These are phyloP conservation scores for Calcarisporium arbuscula DNA, from an alignment of 2,329 filamentous ascomycete genomes.

Conservation along the genomic window DNA sequence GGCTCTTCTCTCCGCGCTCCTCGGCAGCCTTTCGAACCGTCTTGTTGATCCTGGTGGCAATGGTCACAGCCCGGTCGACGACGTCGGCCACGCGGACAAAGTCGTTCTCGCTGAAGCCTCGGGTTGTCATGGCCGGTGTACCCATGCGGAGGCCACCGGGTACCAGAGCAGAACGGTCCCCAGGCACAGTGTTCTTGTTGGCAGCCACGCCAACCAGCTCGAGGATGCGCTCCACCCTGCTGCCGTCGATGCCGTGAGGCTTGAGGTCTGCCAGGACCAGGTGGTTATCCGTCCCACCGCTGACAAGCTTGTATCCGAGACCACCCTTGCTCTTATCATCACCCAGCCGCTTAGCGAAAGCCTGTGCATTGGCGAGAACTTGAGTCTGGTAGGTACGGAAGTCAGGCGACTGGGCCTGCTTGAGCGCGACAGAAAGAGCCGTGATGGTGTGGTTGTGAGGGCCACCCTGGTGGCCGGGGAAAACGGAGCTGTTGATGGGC, in stretches of 20 bases:
- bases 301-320: slow-evolving; percentile 82
- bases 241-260: slow-evolving; percentile 79
- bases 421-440: slow-evolving; percentile 85
- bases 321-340: slow-evolving; percentile 66
- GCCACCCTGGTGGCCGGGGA: slow-evolving; percentile 95
- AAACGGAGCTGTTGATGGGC: slow-evolving; percentile 93
- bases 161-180: slow-evolving; percentile 87
- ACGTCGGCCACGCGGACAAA: slow-evolving; percentile 82
- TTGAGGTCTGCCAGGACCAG: slow-evolving; percentile 90
- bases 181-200: slow-evolving; percentile 98
- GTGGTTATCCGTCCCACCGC: slow-evolving; percentile 95
- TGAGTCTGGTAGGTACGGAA: slow-evolving; percentile 91
- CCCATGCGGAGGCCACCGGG: slow-evolving; percentile 92
- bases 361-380: slow-evolving; percentile 85
- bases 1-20: slow-evolving; percentile 59
- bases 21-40: slow-evolving; percentile 63
- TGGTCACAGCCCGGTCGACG: slow-evolving; percentile 74
- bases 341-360: slow-evolving; percentile 65
- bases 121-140: slow-evolving; percentile 94
- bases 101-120: slow-evolving; percentile 84
- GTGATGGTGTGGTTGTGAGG: slow-evolving; percentile 99
- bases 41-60: slow-evolving; percentile 70
- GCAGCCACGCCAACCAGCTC: slow-evolving; percentile 93
- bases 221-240: slow-evolving; percentile 81
- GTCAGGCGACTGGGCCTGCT: slow-evolving; percentile 83